phyloP scores from a whole-genome alignment of 768 basidiomycete species.

The Glaciozyma antarctica region DNA sequence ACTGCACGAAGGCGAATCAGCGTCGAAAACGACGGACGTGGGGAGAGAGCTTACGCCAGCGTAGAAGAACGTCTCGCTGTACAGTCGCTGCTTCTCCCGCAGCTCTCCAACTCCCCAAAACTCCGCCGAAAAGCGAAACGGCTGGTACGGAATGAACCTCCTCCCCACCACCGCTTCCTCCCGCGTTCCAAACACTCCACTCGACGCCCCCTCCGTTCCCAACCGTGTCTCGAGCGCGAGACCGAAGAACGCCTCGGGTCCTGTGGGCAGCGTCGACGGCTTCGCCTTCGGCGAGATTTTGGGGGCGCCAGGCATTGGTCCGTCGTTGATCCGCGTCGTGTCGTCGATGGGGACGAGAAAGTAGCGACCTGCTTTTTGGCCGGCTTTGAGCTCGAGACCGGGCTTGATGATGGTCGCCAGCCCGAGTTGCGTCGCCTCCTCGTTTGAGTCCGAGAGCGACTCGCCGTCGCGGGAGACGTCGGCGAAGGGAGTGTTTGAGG shows the following conservation, averaged over 20 bases:
- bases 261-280: neutral
- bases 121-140: constrained; percentile 76
- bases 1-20: constrained; percentile 42
- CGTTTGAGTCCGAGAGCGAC: neutral
- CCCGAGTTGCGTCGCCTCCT: neutral
- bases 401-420: neutral
- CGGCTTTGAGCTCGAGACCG: neutral
- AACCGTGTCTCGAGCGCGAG: constrained; percentile 1
- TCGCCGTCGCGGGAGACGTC: neutral
- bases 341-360: constrained; percentile 5
- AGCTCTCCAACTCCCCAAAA: constrained; percentile 77
- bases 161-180: constrained; percentile 5
- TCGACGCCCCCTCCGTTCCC: neutral
- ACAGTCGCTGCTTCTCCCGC: constrained; percentile 71
- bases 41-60: constrained; percentile 46
- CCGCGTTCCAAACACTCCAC: constrained; percentile 11
- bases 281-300: neutral
- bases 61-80: constrained; percentile 81
- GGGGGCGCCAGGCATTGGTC: neutral
- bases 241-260: constrained; percentile 1
- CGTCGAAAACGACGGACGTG: too few relatives aligned
- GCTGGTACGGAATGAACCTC: constrained; percentile 43
- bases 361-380: neutral
- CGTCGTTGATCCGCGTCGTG: constrained; percentile 4
- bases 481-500: too few relatives aligned